Conservation (phyloP, 2,329 filamentous ascomycete species). For the Shiraia sp. region DNA sequence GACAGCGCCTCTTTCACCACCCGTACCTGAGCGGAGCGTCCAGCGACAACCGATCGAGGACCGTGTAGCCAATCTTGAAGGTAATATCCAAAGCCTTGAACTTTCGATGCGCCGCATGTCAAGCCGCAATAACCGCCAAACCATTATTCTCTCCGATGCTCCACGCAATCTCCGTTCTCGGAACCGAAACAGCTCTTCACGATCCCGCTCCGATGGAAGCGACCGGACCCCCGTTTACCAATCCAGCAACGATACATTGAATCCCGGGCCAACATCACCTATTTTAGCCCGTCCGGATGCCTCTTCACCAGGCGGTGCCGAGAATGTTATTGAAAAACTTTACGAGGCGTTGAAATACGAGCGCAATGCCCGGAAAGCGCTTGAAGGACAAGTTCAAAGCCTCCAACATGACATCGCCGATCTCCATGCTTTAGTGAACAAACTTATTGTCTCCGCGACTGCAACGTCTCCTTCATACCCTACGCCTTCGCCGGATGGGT, state of each 20-base stretch:
- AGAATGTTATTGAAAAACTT: constrained; percentile 22
- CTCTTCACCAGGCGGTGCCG: constrained; percentile 5
- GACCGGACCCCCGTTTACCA: constrained; percentile 18
- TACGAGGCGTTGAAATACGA: constrained; percentile 34
- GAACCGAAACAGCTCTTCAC: constrained; percentile 22
- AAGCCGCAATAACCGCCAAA: constrained; percentile 41
- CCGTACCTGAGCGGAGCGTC: constrained; percentile 15
- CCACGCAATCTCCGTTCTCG: constrained; percentile 38
- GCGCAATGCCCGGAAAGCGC: constrained; percentile 36
- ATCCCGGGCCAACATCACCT: constrained; percentile 15
- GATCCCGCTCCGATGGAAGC: constrained; percentile 17
- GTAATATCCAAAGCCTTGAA: constrained; percentile 34
- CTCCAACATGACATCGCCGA: constrained; percentile 38
- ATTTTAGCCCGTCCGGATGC: constrained; percentile 4
- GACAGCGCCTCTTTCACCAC: constrained; percentile 9
- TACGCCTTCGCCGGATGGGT: constrained; percentile 37
- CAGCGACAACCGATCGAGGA: constrained; percentile 39
- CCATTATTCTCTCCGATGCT: constrained; percentile 45
- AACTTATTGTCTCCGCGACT: constrained; percentile 24
- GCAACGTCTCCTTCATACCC: constrained; percentile 31
- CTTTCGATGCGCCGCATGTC: constrained; percentile 37
- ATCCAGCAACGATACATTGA: constrained; percentile 17
- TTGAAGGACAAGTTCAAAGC: constrained; percentile 36
- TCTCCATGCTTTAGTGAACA: constrained; percentile 35
- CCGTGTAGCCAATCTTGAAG: constrained; percentile 38